Evolutionary conservation across 2,329 filamentous ascomycete species (phyloP).

Genomic region (Penicillium sp.): DNA sequence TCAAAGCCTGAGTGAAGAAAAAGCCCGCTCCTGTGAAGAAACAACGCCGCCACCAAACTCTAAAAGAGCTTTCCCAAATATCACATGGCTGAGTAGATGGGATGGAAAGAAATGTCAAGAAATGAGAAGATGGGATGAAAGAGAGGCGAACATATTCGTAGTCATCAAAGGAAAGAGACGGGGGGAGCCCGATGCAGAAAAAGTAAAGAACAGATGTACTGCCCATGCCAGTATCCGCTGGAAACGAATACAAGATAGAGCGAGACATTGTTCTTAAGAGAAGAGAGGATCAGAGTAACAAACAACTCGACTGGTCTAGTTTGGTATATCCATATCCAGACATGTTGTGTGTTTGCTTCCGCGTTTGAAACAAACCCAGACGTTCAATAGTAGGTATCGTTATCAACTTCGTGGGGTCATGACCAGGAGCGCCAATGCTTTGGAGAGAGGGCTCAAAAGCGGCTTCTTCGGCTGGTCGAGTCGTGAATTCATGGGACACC

Average conservation of each 20-base stretch:
- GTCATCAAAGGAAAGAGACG: constrained; percentile 15
- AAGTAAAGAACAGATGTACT: constrained; percentile 4
- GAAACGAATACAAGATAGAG: constrained; percentile 4
- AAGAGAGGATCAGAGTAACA: constrained; percentile 8
- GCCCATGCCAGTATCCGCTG: constrained; percentile 1
- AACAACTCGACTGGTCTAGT: background rate
- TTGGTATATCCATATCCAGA: background rate
- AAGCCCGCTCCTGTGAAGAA: constrained; percentile 5
- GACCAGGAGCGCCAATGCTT: constrained; percentile 9
- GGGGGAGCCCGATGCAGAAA: constrained; percentile 13
- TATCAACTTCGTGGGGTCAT: constrained; percentile 20
- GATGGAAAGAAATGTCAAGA: constrained; percentile 2
- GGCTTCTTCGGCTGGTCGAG: constrained; percentile 20
- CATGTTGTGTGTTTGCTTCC: constrained; percentile 7
- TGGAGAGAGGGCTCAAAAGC: background rate
- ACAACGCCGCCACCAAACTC: constrained; percentile 23
- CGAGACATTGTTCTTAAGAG: constrained; percentile 3
- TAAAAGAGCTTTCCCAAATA: constrained; percentile 14
- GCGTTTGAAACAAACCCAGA: background rate
- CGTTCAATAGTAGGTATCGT: constrained; percentile 3
- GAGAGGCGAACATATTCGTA: constrained; percentile 15
- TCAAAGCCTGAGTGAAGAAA: background rate
- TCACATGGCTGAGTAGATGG: constrained; percentile 7
- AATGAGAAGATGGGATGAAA: constrained; percentile 1
- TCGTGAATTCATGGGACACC: constrained; percentile 35